Conservation (phyloP, 1,284 basidiomycete genomes). For the Austropuccinia psidii region DNA sequence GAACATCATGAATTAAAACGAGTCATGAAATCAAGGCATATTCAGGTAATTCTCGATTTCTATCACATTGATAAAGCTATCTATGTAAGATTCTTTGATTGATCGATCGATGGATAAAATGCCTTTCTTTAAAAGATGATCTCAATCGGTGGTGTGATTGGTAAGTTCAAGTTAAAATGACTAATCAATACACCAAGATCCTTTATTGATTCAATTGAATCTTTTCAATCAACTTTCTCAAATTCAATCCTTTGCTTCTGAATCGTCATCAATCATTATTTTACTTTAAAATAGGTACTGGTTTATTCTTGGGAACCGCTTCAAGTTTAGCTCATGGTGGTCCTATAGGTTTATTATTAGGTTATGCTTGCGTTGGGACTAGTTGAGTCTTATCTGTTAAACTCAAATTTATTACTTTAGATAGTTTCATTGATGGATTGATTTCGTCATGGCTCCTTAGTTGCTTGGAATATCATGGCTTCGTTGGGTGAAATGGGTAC, state of each 20-base stretch:
- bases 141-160: conserved; percentile 33
- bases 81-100: no score
- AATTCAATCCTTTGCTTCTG: background rate
- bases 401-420: no score
- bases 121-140: conserved; percentile 23
- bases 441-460: no score
- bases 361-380: conserved; percentile 41
- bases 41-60: background rate
- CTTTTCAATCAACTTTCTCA: background rate
- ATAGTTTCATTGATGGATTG: no score
- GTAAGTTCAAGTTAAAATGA: background rate
- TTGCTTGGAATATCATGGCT: conserved; percentile 44
- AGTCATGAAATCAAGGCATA: conserved; percentile 19
- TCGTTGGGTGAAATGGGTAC: conserved; percentile 51
- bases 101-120: background rate
- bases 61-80: no score
- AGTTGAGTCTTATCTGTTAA: conserved; percentile 42
- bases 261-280: background rate
- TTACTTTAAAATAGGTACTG: conserved; percentile 34
- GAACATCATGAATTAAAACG: no score
- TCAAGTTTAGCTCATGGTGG: conserved; percentile 48
- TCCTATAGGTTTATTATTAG: conserved; percentile 49
- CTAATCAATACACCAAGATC: background rate
- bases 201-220: background rate
- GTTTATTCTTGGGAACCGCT: conserved; percentile 49